phyloP scores from a whole-genome alignment of 805 yeast genomes.

The Limtongozyma cylindracea region DNA sequence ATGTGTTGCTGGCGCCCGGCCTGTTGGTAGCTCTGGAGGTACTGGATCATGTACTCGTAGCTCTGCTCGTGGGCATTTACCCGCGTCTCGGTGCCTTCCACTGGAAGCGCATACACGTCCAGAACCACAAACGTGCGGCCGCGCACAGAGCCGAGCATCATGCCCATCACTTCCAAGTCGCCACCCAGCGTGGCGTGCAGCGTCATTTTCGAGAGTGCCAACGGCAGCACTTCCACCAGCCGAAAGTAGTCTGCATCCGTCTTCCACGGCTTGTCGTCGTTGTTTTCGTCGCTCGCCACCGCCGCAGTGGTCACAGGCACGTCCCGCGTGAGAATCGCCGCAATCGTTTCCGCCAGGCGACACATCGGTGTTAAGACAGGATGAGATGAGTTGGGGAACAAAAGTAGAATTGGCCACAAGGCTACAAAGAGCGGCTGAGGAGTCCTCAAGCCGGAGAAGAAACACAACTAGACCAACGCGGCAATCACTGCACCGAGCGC shows the following conservation, averaged over 20 bases:
- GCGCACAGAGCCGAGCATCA: slow-evolving; percentile 58
- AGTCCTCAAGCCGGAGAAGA: too few species aligned
- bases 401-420: too few species aligned
- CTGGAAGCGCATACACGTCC: slow-evolving; percentile 76
- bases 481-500: too few species aligned
- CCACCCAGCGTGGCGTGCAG: slow-evolving; percentile 72
- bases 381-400: too few species aligned
- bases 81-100: slow-evolving; percentile 86
- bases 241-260: slow-evolving; percentile 32
- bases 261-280: slow-evolving; percentile 45
- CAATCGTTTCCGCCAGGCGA: too few species aligned
- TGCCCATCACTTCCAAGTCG: slow-evolving; percentile 82
- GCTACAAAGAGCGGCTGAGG: too few species aligned
- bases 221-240: slow-evolving; percentile 34
- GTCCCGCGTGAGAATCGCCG: too few species aligned
- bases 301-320: too few species aligned
- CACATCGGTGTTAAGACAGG: too few species aligned
- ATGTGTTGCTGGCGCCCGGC: slow-evolving; percentile 31
- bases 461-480: too few species aligned
- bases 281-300: too few species aligned
- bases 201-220: slow-evolving; percentile 54
- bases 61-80: slow-evolving; percentile 91
- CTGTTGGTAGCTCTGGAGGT: slow-evolving; percentile 27
- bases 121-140: slow-evolving; percentile 32
- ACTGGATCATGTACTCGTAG: slow-evolving; percentile 84